Evolutionary conservation across 139 green algal genomes (phyloP).

Genomic region (Asterochloris erici): DNA sequence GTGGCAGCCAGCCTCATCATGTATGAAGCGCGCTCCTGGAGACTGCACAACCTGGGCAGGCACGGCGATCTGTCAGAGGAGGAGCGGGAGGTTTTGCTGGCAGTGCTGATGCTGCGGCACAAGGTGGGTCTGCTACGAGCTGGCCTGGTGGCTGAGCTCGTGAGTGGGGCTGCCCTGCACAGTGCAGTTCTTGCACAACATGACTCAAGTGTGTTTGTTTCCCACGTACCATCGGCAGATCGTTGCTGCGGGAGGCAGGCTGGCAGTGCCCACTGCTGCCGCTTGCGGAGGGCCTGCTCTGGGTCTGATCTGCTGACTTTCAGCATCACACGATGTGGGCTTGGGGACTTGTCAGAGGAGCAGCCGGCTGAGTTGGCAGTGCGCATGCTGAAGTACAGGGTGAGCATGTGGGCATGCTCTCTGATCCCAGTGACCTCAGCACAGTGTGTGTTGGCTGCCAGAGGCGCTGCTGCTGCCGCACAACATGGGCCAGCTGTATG

Average conservation of each 20-base stretch:
- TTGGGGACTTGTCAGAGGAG: constrained; percentile 33
- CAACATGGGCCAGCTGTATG: constrained; percentile 29
- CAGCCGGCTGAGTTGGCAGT: constrained; percentile 43
- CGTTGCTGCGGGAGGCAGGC: no score
- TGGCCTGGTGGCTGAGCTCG: neutral
- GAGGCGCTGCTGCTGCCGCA: constrained; percentile 15
- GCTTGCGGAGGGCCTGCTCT: no score
- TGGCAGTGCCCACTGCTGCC: no score
- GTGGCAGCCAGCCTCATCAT: constrained; percentile 63
- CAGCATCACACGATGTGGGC: neutral
- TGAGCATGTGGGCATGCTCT: no score
- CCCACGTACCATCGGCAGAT: no score
- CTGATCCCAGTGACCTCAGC: no score
- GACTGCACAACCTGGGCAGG: constrained; percentile 24
- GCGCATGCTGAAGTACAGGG: constrained; percentile 13
- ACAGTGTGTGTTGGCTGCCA: no score
- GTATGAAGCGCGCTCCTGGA: constrained; percentile 43
- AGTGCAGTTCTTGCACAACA: no score
- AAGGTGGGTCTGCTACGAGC: constrained; percentile 33
- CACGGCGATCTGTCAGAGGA: constrained; percentile 36
- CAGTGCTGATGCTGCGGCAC: constrained; percentile 42
- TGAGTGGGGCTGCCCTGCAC: no score
- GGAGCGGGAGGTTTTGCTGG: constrained; percentile 40
- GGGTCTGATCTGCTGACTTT: no score
- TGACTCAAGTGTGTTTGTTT: no score